Evolutionary conservation across 1,284 basidiomycete genomes (phyloP).

Genomic region (Trichosporon faecale): DNA sequence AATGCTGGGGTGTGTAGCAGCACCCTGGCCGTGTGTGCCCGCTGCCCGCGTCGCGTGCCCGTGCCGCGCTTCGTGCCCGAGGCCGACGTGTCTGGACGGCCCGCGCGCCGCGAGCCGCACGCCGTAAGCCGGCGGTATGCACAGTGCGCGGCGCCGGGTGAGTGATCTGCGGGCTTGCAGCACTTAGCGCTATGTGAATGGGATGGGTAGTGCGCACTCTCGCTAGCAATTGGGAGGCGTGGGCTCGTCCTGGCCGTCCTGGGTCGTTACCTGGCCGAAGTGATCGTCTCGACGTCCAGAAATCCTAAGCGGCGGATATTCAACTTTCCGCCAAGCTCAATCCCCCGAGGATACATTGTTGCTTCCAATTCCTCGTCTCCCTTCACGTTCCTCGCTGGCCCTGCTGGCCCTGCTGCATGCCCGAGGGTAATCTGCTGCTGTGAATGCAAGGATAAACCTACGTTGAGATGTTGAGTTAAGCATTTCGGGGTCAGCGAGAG

Average conservation of each 20-base stretch:
- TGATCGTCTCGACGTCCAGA: not conserved
- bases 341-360: not conserved
- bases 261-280: not conserved
- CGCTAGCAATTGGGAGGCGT: not conserved
- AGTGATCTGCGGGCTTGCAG: not conserved
- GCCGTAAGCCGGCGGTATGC: not conserved
- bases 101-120: not conserved
- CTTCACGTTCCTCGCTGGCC: too few relatives aligned
- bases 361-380: not conserved
- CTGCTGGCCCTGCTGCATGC: too few relatives aligned
- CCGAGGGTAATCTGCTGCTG: not conserved
- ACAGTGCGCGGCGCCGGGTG: not conserved
- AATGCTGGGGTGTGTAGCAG: not conserved
- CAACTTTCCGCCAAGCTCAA: not conserved
- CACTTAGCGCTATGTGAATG: not conserved
- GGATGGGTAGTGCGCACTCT: not conserved
- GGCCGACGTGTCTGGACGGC: not conserved
- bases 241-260: not conserved
- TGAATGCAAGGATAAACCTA: not conserved
- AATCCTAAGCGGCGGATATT: not conserved
- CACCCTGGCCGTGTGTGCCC: not conserved
- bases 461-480: not conserved
- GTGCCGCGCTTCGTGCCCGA: not conserved
- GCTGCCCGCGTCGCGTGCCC: not conserved
- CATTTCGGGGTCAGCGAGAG: not conserved